These are phyloP conservation scores for Trametes versicolor DNA, from an alignment of 1,284 basidiomycete genomes.

Conservation along the genomic window DNA sequence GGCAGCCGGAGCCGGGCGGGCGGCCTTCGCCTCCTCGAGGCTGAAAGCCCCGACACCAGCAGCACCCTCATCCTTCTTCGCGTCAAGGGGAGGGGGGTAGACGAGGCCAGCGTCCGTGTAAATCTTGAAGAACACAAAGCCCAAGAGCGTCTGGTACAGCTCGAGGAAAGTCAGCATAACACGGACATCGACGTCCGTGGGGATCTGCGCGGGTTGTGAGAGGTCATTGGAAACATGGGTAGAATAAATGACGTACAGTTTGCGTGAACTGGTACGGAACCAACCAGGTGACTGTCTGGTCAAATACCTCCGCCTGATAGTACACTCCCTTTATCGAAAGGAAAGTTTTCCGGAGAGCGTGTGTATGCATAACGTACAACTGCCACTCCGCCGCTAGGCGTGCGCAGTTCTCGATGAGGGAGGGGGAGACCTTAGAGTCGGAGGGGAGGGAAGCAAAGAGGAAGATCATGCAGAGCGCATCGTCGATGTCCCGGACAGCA, in stretches of 20 bases:
- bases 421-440: slow-evolving; percentile 81
- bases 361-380: slow-evolving; percentile 93
- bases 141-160: slow-evolving; percentile 96
- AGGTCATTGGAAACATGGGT: neutral
- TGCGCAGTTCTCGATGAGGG: slow-evolving; percentile 91
- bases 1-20: slow-evolving; percentile 39
- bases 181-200: slow-evolving; percentile 95
- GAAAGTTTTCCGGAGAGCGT: slow-evolving; percentile 90
- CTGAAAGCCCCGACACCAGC: slow-evolving; percentile 93
- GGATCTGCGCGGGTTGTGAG: slow-evolving; percentile 69
- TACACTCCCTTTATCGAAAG: slow-evolving; percentile 99
- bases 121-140: slow-evolving; percentile 97
- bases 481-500: slow-evolving; percentile 96
- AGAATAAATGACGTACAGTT: slow-evolving; percentile 63
- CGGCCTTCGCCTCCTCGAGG: slow-evolving; percentile 67
- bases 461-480: slow-evolving; percentile 95
- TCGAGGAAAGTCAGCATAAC: slow-evolving; percentile 99
- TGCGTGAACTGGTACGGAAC: slow-evolving; percentile 99
- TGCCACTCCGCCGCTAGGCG: slow-evolving; percentile 94
- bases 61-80: slow-evolving; percentile 85
- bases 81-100: slow-evolving; percentile 94
- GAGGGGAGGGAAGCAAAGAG: slow-evolving; percentile 93
- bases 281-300: slow-evolving; percentile 95
- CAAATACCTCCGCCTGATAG: slow-evolving; percentile 96
- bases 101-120: slow-evolving; percentile 95